Evolutionary conservation across 2,329 filamentous ascomycete genomes (phyloP).

Genomic region (Mycosphaerelloides madeirae): DNA sequence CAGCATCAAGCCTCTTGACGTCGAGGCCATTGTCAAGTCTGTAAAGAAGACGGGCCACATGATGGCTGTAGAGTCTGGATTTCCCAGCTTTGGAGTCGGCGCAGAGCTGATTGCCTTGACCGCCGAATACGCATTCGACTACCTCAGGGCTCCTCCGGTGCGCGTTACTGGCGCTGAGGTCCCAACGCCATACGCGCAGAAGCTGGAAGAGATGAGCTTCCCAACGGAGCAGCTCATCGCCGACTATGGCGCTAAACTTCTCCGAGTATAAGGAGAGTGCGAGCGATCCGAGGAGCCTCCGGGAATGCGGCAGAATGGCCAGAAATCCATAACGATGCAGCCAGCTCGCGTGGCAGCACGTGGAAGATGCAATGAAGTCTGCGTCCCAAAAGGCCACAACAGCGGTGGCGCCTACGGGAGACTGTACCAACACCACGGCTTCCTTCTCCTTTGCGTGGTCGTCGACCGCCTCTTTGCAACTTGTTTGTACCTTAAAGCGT

Average conservation of each 20-base stretch:
- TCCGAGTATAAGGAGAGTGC: slow-evolving; percentile 56
- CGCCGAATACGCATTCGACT: slow-evolving; percentile 98
- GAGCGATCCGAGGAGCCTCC: not conserved
- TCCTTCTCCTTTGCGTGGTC: slow-evolving; percentile 10
- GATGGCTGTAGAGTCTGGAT: slow-evolving; percentile 89
- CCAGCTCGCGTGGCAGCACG: slow-evolving; percentile 11
- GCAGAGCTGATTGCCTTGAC: slow-evolving; percentile 89
- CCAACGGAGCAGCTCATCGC: slow-evolving; percentile 84
- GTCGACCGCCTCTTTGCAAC: slow-evolving; percentile 7
- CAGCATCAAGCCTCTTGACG: slow-evolving; percentile 92
- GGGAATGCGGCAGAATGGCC: slow-evolving; percentile 2
- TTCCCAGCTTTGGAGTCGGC: slow-evolving; percentile 88
- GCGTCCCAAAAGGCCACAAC: not conserved
- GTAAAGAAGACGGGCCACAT: slow-evolving; percentile 98
- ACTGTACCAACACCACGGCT: slow-evolving; percentile 21
- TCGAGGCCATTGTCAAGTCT: slow-evolving; percentile 91
- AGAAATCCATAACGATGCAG: slow-evolving; percentile 1
- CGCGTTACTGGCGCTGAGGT: slow-evolving; percentile 96
- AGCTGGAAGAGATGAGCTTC: slow-evolving; percentile 93
- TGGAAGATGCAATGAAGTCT: slow-evolving; percentile 7
- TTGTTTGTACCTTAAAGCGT: slow-evolving; percentile 16
- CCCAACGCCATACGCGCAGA: slow-evolving; percentile 88
- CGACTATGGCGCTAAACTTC: slow-evolving; percentile 81
- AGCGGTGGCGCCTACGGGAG: slow-evolving; percentile 14
- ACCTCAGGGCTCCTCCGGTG: slow-evolving; percentile 88